Percentiles rank a stretch among this genome's conserved stretches.
Conservation (phyloP, 163 green algal species). For the Scenedesmus sp. region DNA sequence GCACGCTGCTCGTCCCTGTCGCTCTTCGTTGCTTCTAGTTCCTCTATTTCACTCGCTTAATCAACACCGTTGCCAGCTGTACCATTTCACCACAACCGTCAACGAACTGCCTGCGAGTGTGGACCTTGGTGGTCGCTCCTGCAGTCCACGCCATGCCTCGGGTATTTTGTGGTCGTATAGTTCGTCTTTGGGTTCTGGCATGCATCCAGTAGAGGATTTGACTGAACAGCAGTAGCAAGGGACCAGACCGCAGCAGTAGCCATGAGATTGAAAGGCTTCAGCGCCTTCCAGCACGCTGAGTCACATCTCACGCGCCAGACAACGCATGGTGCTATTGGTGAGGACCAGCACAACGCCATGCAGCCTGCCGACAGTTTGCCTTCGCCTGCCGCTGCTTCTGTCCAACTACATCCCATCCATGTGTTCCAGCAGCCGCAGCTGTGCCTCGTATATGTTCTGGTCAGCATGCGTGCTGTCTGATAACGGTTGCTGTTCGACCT, state of each 20-base stretch:
- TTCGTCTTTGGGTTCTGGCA: neutral
- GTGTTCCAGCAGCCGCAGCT: neutral
- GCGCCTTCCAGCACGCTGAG: slow-evolving; percentile 44
- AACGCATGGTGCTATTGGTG: slow-evolving; percentile 50
- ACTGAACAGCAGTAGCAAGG: neutral
- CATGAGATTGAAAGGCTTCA: slow-evolving; percentile 31
- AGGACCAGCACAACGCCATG: neutral
- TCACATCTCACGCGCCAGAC: slow-evolving; percentile 44
- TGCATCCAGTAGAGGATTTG: neutral
- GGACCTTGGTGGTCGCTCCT: neutral
- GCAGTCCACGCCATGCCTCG: neutral
- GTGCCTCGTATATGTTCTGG: neutral
- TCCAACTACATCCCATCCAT: neutral
- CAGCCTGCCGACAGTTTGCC: neutral
- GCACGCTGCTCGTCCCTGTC: neutral
- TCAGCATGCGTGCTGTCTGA: too few species aligned
- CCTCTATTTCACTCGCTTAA: neutral
- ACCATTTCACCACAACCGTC: neutral
- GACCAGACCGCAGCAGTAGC: neutral
- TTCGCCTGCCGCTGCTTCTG: neutral
- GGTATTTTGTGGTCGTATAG: neutral
- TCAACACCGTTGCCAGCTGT: neutral
- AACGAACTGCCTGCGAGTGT: neutral
- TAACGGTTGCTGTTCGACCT: neutral
- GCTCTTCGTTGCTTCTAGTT: neutral